A percentile compares a stretch with the other conserved stretches of the same genome.
Evolutionary conservation across 768 basidiomycete species (phyloP).

Genomic region (Neoboletus magnificus): DNA sequence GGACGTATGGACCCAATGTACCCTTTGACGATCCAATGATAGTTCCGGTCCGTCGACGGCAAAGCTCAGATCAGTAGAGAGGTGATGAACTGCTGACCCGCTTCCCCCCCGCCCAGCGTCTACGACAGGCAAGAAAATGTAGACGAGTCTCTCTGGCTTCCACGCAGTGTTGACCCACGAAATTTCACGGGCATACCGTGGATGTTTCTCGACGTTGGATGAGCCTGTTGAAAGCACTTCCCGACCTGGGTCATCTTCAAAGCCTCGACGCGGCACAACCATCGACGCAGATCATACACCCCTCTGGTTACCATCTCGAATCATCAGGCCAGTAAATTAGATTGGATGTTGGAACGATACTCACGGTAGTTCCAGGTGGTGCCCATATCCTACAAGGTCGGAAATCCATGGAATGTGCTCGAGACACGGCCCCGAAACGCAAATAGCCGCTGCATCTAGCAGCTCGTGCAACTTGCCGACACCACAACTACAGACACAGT

Average conservation of each 20-base stretch:
- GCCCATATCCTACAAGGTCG: neutral
- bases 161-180: neutral
- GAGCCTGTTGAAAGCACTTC: neutral
- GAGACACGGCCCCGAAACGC: neutral
- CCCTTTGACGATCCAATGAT: neutral
- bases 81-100: no score
- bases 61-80: neutral
- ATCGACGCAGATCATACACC: neutral
- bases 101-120: no score
- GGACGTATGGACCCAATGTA: no score
- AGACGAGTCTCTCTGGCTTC: neutral
- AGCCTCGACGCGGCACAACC: neutral
- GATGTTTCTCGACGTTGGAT: neutral
- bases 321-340: neutral
- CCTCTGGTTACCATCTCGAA: neutral
- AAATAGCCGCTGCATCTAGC: neutral
- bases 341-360: neutral
- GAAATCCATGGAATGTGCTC: neutral
- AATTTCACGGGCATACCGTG: neutral
- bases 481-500: neutral
- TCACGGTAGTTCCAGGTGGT: neutral
- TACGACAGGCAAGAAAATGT: neutral
- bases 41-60: no score
- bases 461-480: neutral
- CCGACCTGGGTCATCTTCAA: neutral